Evolutionary conservation across 345 rosid genomes (phyloP), one percentile per base, ranked within the genome.

Genomic region (Hevea brasiliensis): DNA sequence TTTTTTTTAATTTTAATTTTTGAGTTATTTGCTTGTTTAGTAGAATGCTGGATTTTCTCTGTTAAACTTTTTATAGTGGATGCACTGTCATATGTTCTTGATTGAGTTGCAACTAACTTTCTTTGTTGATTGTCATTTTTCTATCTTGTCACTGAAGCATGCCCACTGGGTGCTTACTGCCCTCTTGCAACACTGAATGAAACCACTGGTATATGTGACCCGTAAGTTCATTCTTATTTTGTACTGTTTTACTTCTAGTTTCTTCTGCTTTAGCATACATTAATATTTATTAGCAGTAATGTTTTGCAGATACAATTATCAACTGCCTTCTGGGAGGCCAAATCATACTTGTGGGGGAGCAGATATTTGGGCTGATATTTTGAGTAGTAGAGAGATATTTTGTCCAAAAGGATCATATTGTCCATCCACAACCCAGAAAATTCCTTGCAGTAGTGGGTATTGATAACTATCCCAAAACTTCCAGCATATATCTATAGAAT

Each of bases 331-430:
- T 57, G 98, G 89, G 65, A 79, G 84, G 27, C 83, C 86, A 56
- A 81, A 91, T 79, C 98, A 91, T 79, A 87, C 88, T 7, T 95
- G 99, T 69, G 98, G 99, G 24, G 98, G 96, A 72, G 99, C 99
- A 29, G 97, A 95, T 79, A 50, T 80, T 61, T 95, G 97, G 99
- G 94, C 99, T 47, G 97, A 93, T 78, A 77, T 90, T 62, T 70
- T 23, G 60, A 93, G 96, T 82, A 91, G 91, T 68, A 69, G 85
- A 54, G 98, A 91, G 82, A 82, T 93, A 67, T 95, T 95, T 83
- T 95, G 98, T 77, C 81, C 97, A 59, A 89, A 94, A 72, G 99
- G 98, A 73, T 91, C 94, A 26, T 95, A 86, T 82, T 95, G 98
- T 76, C 97, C 98, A 54, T 82, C 97, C 32, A 89, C 91, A 51